Percentiles rank a stretch among this genome's conserved stretches.
phyloP scores from a whole-genome alignment of 805 yeast genomes.

The Teunomyces lycoperdinae region DNA sequence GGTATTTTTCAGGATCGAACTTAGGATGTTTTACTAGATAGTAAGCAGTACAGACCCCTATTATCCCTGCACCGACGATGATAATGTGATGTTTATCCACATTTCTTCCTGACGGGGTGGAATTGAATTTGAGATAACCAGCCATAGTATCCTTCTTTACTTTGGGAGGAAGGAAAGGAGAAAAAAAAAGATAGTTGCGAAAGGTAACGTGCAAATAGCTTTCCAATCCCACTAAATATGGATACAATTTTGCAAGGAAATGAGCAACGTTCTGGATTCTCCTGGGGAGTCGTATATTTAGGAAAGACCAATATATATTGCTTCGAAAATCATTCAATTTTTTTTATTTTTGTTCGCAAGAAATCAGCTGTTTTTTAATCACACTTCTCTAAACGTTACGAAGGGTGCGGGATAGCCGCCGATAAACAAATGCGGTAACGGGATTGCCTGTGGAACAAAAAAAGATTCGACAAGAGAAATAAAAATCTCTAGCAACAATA shows the following conservation, averaged over 20 bases:
- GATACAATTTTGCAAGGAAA: not conserved
- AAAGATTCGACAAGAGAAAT: too few species aligned
- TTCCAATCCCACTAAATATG: not conserved
- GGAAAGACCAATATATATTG: not conserved
- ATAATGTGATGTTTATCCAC: constrained; percentile 66
- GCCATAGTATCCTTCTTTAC: constrained; percentile 4
- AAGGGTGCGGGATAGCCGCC: not conserved
- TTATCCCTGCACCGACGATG: constrained; percentile 92
- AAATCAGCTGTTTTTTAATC: constrained; percentile 3
- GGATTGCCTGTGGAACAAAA: too few species aligned
- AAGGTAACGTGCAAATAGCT: not conserved
- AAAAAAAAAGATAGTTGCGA: not conserved
- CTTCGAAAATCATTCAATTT: constrained; percentile 2
- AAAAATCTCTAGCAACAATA: too few species aligned
- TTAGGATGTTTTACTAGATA: constrained; percentile 80
- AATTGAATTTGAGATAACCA: constrained; percentile 14
- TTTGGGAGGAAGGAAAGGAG: not conserved
- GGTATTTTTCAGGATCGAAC: constrained; percentile 68
- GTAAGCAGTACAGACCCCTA: constrained; percentile 94
- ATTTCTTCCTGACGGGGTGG: constrained; percentile 47
- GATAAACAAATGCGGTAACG: too few species aligned
- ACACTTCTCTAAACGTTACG: not conserved
- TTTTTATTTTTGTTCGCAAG: not conserved
- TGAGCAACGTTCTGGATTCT: not conserved
- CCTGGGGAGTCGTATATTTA: not conserved